These are phyloP conservation scores for Hanseniaspora clermontiae DNA, from an alignment of 805 yeast genomes.

Conservation along the genomic window DNA sequence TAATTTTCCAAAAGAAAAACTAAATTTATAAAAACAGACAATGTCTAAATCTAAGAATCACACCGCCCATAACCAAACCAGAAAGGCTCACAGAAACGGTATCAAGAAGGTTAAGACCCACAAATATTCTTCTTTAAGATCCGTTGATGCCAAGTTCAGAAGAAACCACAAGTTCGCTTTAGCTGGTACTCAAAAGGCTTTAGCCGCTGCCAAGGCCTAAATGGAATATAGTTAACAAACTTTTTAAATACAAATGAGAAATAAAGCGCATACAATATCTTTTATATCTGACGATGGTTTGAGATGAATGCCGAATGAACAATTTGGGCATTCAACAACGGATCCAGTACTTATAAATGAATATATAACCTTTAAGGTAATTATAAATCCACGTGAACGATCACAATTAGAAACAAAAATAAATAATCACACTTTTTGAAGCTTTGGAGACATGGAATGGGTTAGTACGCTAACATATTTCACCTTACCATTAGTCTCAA, in stretches of 20 bases:
- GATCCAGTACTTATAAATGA: not conserved
- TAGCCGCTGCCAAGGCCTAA: conserved; percentile 66
- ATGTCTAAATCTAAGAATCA: conserved; percentile 99
- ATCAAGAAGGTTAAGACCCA: conserved; percentile 97
- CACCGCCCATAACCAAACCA: conserved; percentile 99
- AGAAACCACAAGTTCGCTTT: conserved; percentile 99
- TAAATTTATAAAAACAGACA: conserved; percentile 23
- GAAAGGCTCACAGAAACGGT: conserved; percentile 99
- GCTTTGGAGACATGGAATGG: no score
- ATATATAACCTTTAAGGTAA: conserved; percentile 4
- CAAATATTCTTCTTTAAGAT: conserved; percentile 97
- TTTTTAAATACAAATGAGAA: not conserved
- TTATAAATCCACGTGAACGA: conserved; percentile 1
- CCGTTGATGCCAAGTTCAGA: conserved; percentile 98
- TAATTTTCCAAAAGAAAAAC: not conserved
- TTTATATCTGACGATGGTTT: not conserved
- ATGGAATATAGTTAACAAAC: not conserved
- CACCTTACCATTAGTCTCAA: no score
- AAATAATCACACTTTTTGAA: not conserved
- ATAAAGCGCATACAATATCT: not conserved
- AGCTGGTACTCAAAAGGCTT: conserved; percentile 92
- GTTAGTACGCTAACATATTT: no score
- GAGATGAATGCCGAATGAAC: not conserved
- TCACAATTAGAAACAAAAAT: conserved; percentile 1
- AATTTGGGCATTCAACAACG: not conserved